Base-by-base conservation (phyloP, 495 filamentous ascomycete species). In the Jackrogersella multiformis region DNA sequence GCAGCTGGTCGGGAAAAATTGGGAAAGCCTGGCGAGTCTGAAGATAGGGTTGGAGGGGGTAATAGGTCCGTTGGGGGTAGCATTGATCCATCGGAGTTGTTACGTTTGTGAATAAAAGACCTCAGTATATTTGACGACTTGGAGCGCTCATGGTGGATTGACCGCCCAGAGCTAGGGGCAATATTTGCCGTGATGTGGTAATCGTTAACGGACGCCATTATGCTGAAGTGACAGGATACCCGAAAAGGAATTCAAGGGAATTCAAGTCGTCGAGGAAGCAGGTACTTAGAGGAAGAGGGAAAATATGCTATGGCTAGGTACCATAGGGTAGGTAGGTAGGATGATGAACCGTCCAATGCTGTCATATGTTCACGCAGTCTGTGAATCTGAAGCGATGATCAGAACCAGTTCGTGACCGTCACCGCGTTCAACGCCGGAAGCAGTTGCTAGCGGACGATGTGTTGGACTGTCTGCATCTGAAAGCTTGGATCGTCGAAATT, bases 71-170 rank as follows among this genome's bases (percentile, higher is more conserved):
- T 59, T 48, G 77, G 60, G 12, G 81, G 81, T 16, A 84, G 77
- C 5, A 68, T 66, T 18, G 74, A 53, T 13, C 80, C 80, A 67
- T 85, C 81, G 30, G 78, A 77, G 42, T 85, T 80, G 70, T 76
- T 82, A 49, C 84, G 78, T 63, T 78, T 79, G 39, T 81, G 80
- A 36, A 88, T 86, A 68, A 88, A 81, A 12, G 85, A 84, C 58
- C 79, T 84, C 48, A 89, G 72, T 24, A 88, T 82, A 13, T 82
- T 84, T 5, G 86, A 87, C 74, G 86, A 87, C 74, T 85, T 88
- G 66, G 81, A 79, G n/a, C 81, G 80, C 15, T 79, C 76, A 57
- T 81, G 80, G 24, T 56, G 62, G 41, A 58, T 51, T 21, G 49
- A 16, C 51, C 51, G 61, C 4, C 44, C 61, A 18, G 67, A 7